A percentile compares a stretch with the other conserved stretches of the same genome.
Conservation (phyloP, 2,329 filamentous ascomycete species). For the Colletotrichum shisoi region DNA sequence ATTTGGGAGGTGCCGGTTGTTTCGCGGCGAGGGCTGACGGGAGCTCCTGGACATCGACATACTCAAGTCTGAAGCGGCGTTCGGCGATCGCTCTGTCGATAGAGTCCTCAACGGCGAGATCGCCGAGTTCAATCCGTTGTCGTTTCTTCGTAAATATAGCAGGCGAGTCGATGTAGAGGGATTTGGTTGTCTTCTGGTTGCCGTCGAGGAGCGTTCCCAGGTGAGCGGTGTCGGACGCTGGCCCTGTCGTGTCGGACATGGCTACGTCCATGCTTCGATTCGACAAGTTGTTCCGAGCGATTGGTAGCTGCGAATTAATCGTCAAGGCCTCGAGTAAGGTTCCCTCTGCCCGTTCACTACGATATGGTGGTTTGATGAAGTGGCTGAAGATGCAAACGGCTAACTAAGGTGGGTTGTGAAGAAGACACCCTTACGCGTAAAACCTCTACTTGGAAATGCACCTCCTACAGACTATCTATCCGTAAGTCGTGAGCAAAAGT, state of each 20-base stretch:
- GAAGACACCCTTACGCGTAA: background rate
- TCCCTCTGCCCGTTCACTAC: background rate
- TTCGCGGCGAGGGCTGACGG: slow-evolving; percentile 81
- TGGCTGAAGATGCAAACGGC: background rate
- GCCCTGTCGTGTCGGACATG: slow-evolving; percentile 42
- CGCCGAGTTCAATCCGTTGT: slow-evolving; percentile 44
- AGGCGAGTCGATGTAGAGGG: slow-evolving; percentile 50
- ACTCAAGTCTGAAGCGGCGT: slow-evolving; percentile 74
- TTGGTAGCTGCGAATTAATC: background rate
- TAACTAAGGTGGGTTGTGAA: background rate
- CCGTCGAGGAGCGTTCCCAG: slow-evolving; percentile 52
- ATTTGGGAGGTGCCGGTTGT: slow-evolving; percentile 62
- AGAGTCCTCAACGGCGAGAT: background rate
- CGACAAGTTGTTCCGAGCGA: background rate
- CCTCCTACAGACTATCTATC: background rate
- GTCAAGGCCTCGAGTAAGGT: no score
- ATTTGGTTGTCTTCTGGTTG: slow-evolving; percentile 53
- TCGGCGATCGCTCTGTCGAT: slow-evolving; percentile 39
- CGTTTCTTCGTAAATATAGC: slow-evolving; percentile 46
- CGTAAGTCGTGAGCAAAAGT: background rate
- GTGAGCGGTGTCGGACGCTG: slow-evolving; percentile 41
- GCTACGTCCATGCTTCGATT: slow-evolving; percentile 44
- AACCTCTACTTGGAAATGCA: background rate
- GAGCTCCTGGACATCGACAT: slow-evolving; percentile 77
- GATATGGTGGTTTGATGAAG: background rate